Percentiles rank a stretch among this genome's conserved stretches.
phyloP scores from a whole-genome alignment of 2,329 filamentous ascomycete genomes.

The Aquanectria penicillioides region DNA sequence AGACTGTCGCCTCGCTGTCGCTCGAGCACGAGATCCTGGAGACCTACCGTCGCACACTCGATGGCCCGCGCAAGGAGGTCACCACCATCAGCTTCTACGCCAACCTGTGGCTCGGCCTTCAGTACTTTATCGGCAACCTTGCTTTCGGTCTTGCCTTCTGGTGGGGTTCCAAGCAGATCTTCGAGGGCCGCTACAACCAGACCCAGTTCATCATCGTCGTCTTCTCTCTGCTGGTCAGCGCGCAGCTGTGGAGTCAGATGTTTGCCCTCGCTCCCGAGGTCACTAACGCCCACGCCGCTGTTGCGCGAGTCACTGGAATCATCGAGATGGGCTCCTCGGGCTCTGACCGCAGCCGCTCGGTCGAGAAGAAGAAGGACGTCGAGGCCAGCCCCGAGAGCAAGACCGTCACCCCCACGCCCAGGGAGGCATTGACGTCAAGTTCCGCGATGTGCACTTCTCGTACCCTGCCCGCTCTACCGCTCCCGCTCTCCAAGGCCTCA shows the following conservation, averaged over 20 bases:
- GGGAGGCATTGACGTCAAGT: slow-evolving; percentile 56
- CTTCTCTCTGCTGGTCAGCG: slow-evolving; percentile 74
- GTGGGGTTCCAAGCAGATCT: slow-evolving; percentile 78
- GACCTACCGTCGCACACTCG: not conserved
- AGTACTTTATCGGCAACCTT: slow-evolving; percentile 68
- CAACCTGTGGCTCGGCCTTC: slow-evolving; percentile 67
- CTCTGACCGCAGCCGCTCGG: too few species aligned
- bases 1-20: too few species aligned
- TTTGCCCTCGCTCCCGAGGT: slow-evolving; percentile 79
- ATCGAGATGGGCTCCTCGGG: too few species aligned
- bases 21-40: not conserved
- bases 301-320: too few species aligned
- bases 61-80: slow-evolving; percentile 41
- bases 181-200: slow-evolving; percentile 68
- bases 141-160: slow-evolving; percentile 80
- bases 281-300: too few species aligned
- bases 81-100: slow-evolving; percentile 55
- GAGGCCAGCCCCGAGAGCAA: too few species aligned
- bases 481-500: slow-evolving; percentile 63
- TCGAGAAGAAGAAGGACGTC: too few species aligned
- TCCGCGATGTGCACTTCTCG: slow-evolving; percentile 68
- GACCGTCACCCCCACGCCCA: slow-evolving; percentile 54
- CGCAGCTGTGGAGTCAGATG: slow-evolving; percentile 76
- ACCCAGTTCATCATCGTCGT: slow-evolving; percentile 79
- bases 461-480: slow-evolving; percentile 69